These are phyloP conservation scores for Wickerhamiella bombiphila DNA, from an alignment of 805 yeast species.

Conservation along the genomic window DNA sequence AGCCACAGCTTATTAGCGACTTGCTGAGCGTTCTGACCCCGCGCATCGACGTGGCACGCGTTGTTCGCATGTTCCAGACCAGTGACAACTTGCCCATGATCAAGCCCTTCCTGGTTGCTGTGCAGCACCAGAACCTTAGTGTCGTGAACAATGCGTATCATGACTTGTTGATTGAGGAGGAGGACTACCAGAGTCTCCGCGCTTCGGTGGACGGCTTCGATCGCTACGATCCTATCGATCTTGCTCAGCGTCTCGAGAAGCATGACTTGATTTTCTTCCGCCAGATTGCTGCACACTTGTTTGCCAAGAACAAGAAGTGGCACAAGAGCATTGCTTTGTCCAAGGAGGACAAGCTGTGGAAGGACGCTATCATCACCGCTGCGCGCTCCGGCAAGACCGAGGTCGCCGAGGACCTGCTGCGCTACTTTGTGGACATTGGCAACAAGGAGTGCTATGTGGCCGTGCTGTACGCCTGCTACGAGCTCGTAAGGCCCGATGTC, in stretches of 20 bases:
- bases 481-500: slow-evolving; percentile 61
- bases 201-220: slow-evolving; percentile 80
- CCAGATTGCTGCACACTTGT: slow-evolving; percentile 87
- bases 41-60: slow-evolving; percentile 86
- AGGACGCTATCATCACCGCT: slow-evolving; percentile 86
- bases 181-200: slow-evolving; percentile 80
- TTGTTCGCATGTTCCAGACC: slow-evolving; percentile 84
- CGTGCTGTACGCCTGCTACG: slow-evolving; percentile 72
- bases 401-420: slow-evolving; percentile 75
- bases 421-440: slow-evolving; percentile 91
- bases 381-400: slow-evolving; percentile 62
- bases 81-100: slow-evolving; percentile 93
- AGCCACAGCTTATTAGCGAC: slow-evolving; percentile 81
- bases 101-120: slow-evolving; percentile 87
- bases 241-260: slow-evolving; percentile 85
- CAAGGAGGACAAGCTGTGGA: slow-evolving; percentile 88
- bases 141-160: slow-evolving; percentile 93
- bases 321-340: slow-evolving; percentile 73
- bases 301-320: slow-evolving; percentile 90
- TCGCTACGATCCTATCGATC: slow-evolving; percentile 79
- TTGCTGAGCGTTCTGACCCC: slow-evolving; percentile 71
- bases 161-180: slow-evolving; percentile 88
- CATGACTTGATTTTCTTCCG: slow-evolving; percentile 86
- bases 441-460: slow-evolving; percentile 93
- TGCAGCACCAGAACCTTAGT: slow-evolving; percentile 76